Percentiles rank a stretch among this genome's conserved stretches.
phyloP scores from a whole-genome alignment of 2,329 filamentous ascomycete genomes.

The Alternaria viburni region DNA sequence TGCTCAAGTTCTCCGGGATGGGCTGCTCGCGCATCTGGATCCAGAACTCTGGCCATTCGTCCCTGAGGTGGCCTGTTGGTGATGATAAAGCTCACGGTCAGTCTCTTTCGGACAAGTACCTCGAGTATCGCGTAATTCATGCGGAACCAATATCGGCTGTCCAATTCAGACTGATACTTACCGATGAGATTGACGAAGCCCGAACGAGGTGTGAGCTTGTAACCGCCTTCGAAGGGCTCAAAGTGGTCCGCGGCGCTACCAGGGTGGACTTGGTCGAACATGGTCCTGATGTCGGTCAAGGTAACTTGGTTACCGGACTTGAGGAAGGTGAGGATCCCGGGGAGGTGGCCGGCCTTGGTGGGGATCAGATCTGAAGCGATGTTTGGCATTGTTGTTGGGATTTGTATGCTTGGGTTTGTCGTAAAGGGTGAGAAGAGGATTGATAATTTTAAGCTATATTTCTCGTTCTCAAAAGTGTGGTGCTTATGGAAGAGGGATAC shows the following conservation, averaged over 20 bases:
- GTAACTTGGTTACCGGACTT: neutral
- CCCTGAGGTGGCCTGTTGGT: neutral
- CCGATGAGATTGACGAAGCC: neutral
- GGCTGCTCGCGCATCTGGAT: neutral
- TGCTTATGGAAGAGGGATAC: neutral
- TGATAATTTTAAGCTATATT: neutral
- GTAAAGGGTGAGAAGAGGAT: neutral
- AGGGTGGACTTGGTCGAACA: neutral
- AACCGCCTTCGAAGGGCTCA: neutral
- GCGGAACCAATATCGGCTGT: neutral
- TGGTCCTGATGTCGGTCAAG: neutral
- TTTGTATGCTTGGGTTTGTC: neutral
- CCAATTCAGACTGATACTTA: neutral
- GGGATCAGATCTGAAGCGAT: neutral
- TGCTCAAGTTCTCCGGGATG: neutral
- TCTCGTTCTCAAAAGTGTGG: neutral
- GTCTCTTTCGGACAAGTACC: neutral
- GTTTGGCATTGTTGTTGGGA: neutral
- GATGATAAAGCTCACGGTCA: neutral
- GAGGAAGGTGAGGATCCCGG: neutral
- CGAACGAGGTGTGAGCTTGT: neutral
- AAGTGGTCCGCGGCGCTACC: neutral
- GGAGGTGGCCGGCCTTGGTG: neutral
- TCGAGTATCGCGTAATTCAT: neutral
- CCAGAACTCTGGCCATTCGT: neutral